Evolutionary conservation across 1,139 yeast species (phyloP).

Genomic region (Suhomyces choctaworum): DNA sequence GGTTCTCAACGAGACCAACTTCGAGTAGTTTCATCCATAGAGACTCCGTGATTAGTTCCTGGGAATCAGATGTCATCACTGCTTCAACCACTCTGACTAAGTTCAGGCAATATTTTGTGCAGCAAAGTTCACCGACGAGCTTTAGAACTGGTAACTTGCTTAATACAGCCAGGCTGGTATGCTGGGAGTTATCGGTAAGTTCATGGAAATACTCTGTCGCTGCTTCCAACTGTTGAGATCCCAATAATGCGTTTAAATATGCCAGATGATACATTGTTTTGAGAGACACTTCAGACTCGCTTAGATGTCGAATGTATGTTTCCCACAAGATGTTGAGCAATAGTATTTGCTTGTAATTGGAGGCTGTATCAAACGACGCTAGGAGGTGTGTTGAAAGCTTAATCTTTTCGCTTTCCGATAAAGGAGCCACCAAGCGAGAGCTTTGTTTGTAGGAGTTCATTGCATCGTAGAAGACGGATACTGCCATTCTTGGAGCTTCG

Average conservation of each 20-base stretch:
- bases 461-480: conserved; percentile 16
- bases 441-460: conserved; percentile 16
- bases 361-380: conserved; percentile 14
- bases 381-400: conserved; percentile 12
- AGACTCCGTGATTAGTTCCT: conserved; percentile 10
- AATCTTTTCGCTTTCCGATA: conserved; percentile 13
- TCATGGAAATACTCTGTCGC: conserved; percentile 25
- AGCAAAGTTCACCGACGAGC: conserved; percentile 11
- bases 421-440: conserved; percentile 12
- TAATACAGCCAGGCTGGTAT: background rate
- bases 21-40: conserved; percentile 28
- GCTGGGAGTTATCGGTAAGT: background rate
- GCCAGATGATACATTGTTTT: conserved; percentile 27
- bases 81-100: conserved; percentile 10
- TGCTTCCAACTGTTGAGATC: conserved; percentile 24
- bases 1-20: conserved; percentile 24
- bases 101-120: conserved; percentile 22
- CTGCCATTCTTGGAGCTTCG: conserved; percentile 15
- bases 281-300: conserved; percentile 4
- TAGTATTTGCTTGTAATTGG: conserved; percentile 20
- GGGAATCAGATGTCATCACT: background rate
- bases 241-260: conserved; percentile 25
- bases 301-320: conserved; percentile 15
- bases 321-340: conserved; percentile 24
- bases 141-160: conserved; percentile 6